Evolutionary conservation across 257 asterid genomes (phyloP), one percentile per base, ranked within the genome.

Genomic region (Leonotis leonurus): DNA sequence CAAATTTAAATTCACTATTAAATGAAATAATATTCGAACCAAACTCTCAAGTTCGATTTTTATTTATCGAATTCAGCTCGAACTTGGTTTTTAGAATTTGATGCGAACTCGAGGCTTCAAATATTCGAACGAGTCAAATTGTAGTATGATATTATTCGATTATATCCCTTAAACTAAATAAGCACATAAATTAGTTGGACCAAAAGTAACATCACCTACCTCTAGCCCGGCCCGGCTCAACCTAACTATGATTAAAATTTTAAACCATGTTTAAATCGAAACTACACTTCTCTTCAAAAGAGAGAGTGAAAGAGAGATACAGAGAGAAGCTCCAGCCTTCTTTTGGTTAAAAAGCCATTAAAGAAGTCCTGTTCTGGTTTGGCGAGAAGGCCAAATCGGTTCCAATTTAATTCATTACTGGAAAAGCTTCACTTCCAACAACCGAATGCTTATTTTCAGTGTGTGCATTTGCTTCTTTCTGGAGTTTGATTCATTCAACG

Each of bases 241-340:
- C 62, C 71, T 71, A 72, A 74, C 83, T 51, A 65, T 40, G 73
- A 66, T 71, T 69, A 77, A 26, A 70, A n/a, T 64, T 40, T 66
- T 62, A 56, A 80, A 44, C 71, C 67, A 60, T 35, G 8, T 43
- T 41, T n/a, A 46, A 24, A 48, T 40, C 14, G 13, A 49, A 63
- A 45, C 51, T 57, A 16, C 50, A 49, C 20, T 24, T 43, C 55
- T 57, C 36, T 44, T 56, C 50, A 32, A 49, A 32, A 22, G 43
- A 62, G 67, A 56, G 40, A 21, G 59, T 39, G 48, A n/a, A 8
- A 44, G 17, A 3, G 33, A 10, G n/a, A 41, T 32, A 13, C n/a
- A n/a, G n/a, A n/a, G n/a, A n/a, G n/a, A n/a, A n/a, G n/a, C n/a
- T 72, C 59, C 43, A 36, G 55, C 61, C 63, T 72, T 64, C 45